Evolutionary conservation across 2,329 filamentous ascomycete species (phyloP), one percentile per base, ranked within the genome.

Genomic region (Apiospora sp.): DNA sequence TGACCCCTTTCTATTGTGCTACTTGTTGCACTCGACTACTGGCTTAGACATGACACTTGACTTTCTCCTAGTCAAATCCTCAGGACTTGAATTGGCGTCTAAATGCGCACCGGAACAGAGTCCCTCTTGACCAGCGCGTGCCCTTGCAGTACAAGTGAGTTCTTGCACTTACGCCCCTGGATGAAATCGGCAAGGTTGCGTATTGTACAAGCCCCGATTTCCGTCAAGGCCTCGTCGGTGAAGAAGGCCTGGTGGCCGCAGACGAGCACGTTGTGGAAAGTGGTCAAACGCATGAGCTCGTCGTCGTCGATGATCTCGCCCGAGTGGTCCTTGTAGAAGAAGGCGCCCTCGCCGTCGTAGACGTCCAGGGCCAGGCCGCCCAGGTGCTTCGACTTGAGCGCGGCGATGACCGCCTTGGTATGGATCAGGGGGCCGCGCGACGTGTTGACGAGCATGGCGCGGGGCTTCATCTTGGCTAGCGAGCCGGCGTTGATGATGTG

Each of bases 181-280:
- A 76, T 27, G 27, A 87, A 86, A 73, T 88, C 86, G 41, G 83
- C 83, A 4, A 91, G 77, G 78, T 92, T 92, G 72, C 82, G 80
- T 73, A 92, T 76, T 1, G 90, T 92, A 70, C 85, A 87, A 67
- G 87, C 86, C 1, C 91, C 87, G 76, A 93, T 93, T 81, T 92
- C 90, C 10, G 83, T 82, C 68, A 93, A 81, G 0, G 91, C 91
- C 81, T 93, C 91, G 46, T 87, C 83, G 6, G 91, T 93, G 76
- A 93, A 91, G 82, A 93, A 93, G 1, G 89, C 91, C 83, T 93
- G 91, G 76, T 93, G 91, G 0, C 91, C 91, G 75, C 88, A 91
- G 73, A 93, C 83, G 64, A 93, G 80, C 4, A 92, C 91, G 74
- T 93, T 93, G 73, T 87, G 91, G 76, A 93, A 93, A 0, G 90